phyloP scores from a whole-genome alignment of 352 stramenopile species.

The Phytophthora multivora region DNA sequence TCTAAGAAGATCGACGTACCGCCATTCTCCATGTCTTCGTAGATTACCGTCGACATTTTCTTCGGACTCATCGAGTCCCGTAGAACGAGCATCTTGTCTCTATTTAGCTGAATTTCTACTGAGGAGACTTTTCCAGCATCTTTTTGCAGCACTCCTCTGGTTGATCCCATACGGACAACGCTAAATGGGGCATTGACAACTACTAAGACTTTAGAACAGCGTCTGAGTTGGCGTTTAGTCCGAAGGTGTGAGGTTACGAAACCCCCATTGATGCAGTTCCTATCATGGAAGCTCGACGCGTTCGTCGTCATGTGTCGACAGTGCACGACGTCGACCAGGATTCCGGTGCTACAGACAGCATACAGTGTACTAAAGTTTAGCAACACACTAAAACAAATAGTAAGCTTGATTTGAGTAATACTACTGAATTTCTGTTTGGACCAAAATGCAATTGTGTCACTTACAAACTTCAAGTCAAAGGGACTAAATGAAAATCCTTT shows the following conservation, averaged over 20 bases:
- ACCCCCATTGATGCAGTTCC: constrained; percentile 3
- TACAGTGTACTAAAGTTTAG: no score
- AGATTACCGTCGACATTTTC: constrained; percentile 22
- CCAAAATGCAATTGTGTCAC: no score
- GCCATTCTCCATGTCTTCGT: constrained; percentile 34
- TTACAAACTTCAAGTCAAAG: no score
- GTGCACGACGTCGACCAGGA: no score
- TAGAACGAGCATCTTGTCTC: constrained; percentile 21
- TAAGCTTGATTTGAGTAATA: no score
- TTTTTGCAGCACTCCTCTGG: not conserved
- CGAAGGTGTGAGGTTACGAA: constrained; percentile 14
- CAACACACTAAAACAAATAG: no score
- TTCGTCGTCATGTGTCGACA: not conserved
- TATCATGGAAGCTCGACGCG: constrained; percentile 2
- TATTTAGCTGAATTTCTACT: constrained; percentile 3
- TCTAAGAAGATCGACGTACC: constrained; percentile 1
- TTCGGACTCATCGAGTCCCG: constrained; percentile 2
- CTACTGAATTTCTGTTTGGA: no score
- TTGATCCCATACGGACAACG: not conserved
- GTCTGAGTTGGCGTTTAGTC: not conserved
- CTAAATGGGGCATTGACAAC: not conserved
- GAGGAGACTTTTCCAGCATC: not conserved
- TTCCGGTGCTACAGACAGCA: no score
- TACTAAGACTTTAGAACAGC: not conserved
- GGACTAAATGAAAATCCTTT: no score